Percentiles rank a stretch among this genome's conserved stretches.
Conservation (phyloP, 1,284 basidiomycete species). For the Nidula niveotomentosa region DNA sequence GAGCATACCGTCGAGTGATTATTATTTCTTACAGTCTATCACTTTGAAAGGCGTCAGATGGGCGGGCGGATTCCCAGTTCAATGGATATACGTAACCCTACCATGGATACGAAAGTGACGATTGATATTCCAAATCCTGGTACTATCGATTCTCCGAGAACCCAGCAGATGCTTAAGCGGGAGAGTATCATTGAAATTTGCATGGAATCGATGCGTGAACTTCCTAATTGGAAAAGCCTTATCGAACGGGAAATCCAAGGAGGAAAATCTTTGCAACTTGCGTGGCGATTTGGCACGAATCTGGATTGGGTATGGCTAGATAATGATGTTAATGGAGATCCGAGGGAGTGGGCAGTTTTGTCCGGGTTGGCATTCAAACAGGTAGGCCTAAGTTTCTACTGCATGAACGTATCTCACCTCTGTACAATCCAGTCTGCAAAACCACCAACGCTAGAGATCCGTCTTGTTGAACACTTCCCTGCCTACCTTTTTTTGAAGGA, state of each 20-base stretch:
- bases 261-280: constrained; percentile 69
- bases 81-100: constrained; percentile 45
- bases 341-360: constrained; percentile 72
- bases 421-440: constrained; percentile 22
- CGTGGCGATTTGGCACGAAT: constrained; percentile 71
- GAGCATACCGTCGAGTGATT: neutral
- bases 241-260: constrained; percentile 50
- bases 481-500: constrained; percentile 52
- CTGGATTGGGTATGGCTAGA: constrained; percentile 84
- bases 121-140: constrained; percentile 62
- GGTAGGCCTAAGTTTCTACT: constrained; percentile 34
- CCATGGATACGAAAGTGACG: constrained; percentile 57
- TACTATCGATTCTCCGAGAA: constrained; percentile 24
- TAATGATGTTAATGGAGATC: constrained; percentile 57
- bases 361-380: constrained; percentile 72
- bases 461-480: constrained; percentile 66
- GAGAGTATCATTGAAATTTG: constrained; percentile 63
- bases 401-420: neutral
- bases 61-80: constrained; percentile 45
- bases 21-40: neutral
- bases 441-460: constrained; percentile 68
- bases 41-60: constrained; percentile 55
- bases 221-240: constrained; percentile 64
- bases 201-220: constrained; percentile 45
- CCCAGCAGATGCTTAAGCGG: constrained; percentile 47